Conservation (phyloP, 306 rosid genomes). For the Lathyrus oleraceus region DNA sequence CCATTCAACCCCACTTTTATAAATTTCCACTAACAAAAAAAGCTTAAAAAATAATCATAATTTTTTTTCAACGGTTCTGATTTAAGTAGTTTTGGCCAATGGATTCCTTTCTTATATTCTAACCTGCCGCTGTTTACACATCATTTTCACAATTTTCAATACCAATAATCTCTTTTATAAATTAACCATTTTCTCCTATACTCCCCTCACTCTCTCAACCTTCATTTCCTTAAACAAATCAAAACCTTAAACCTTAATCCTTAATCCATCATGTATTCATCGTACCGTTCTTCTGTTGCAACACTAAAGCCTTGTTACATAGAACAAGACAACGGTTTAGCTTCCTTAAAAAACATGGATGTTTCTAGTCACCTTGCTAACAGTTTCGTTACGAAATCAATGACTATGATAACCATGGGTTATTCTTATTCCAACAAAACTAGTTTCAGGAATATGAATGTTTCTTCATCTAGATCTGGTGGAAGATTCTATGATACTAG, state of each 20-base stretch:
- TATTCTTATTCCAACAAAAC: constrained; percentile 39
- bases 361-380: constrained; percentile 53
- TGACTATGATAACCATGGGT: constrained; percentile 62
- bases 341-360: constrained; percentile 66
- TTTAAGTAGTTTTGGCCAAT: not conserved
- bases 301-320: constrained; percentile 49
- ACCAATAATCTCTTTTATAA: not conserved
- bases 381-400: constrained; percentile 48
- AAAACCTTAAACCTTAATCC: not conserved
- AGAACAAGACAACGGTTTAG: constrained; percentile 62
- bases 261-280: not conserved
- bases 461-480: constrained; percentile 66
- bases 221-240: not conserved
- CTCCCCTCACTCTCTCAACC: not conserved
- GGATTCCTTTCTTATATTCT: not conserved
- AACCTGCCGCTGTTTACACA: constrained; percentile 8
- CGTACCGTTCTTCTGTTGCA: not conserved
- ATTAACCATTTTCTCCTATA: not conserved
- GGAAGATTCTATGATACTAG: constrained; percentile 66
- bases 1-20: not conserved
- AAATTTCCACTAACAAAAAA: not conserved
- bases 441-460: constrained; percentile 41
- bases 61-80: not conserved
- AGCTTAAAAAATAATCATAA: not conserved
- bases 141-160: not conserved